Evolutionary conservation across 1,139 yeast genomes (phyloP), one percentile per base, ranked within the genome.

Genomic region (Pichia sp.): DNA sequence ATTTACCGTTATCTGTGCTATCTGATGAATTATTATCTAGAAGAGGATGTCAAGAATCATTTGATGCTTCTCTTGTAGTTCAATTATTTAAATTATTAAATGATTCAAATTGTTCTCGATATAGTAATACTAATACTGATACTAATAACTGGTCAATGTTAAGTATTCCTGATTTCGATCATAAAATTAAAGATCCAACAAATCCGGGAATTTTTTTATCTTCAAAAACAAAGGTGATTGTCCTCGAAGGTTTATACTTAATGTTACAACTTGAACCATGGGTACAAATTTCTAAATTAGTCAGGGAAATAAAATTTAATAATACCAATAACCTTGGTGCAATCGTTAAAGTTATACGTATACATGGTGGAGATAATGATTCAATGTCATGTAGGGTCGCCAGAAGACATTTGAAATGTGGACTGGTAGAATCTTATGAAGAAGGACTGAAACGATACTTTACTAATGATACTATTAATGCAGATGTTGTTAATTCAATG

Each of bases 1-100:
- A 90, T 61, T 68, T 79, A 30, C 79, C 87, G 10, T 65, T 92
- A 35, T 51, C 62, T 0, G 74, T 76, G 42, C 66, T 90, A 30
- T 70, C 86, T 0, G 68, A 59, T 6, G 69, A 66, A 34, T 92
- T 95, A 0, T 65, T 78, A 33, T 62, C 66, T 34, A 68, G 87
- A 51, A 72, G 97, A 42, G 97, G 97, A 0, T 84, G 96, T 0
- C 94, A 96, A 1, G 78, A 74, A 56, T 87, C 97, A 0, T 89
- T 89, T 64, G 89, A 90, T 60, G 74, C 86, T 5, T 56, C 61
- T 9, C 70, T 70, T 40, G 72, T 76, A 35, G 69, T 70, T 0
- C 63, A 60, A 24, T 55, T 71, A 43, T 67, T 62, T 37, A 51
- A 52, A 41, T 52, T 53, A 30, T 61, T 57, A 28, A 16, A 16